Conservation (phyloP, 2,329 filamentous ascomycete species). For the Colletotrichum scovillei region DNA sequence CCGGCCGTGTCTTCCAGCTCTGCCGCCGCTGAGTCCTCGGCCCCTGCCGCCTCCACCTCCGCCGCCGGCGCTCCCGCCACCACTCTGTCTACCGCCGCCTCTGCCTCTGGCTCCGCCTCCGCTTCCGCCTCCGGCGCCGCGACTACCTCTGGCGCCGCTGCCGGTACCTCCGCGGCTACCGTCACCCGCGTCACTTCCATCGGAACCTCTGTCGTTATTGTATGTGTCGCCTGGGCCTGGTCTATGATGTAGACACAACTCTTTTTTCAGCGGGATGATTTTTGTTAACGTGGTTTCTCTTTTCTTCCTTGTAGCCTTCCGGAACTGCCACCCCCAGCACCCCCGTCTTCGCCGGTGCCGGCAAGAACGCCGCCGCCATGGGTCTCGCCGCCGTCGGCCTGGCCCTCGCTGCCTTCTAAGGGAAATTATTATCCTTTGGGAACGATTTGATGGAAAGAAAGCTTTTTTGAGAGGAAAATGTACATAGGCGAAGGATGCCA, state of each 20-base stretch:
- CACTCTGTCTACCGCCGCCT: slow-evolving; percentile 6
- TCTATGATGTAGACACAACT: slow-evolving; percentile 4
- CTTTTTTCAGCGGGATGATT: too few relatives aligned
- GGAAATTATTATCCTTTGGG: neutral
- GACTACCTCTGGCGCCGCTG: neutral
- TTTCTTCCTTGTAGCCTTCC: slow-evolving; percentile 12
- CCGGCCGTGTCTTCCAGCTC: neutral
- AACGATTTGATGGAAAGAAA: neutral
- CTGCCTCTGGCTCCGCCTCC: neutral
- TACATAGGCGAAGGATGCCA: slow-evolving; percentile 9
- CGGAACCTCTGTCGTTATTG: slow-evolving; percentile 27
- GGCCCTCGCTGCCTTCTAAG: slow-evolving; percentile 21
- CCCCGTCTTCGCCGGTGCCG: slow-evolving; percentile 25
- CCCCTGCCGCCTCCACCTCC: neutral
- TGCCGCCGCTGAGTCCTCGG: neutral
- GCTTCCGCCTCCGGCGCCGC: neutral
- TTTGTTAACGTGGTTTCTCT: slow-evolving; percentile 4
- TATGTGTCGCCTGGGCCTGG: slow-evolving; percentile 28
- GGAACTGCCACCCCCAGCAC: slow-evolving; percentile 15
- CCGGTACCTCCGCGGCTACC: slow-evolving; percentile 9
- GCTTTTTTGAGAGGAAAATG: neutral
- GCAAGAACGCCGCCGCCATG: slow-evolving; percentile 21
- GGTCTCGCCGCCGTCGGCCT: slow-evolving; percentile 10
- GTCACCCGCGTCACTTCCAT: slow-evolving; percentile 22
- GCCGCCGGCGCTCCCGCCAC: neutral